These are phyloP conservation scores for Boletellus sp. DNA, from an alignment of 1,284 basidiomycete genomes.

Conservation along the genomic window DNA sequence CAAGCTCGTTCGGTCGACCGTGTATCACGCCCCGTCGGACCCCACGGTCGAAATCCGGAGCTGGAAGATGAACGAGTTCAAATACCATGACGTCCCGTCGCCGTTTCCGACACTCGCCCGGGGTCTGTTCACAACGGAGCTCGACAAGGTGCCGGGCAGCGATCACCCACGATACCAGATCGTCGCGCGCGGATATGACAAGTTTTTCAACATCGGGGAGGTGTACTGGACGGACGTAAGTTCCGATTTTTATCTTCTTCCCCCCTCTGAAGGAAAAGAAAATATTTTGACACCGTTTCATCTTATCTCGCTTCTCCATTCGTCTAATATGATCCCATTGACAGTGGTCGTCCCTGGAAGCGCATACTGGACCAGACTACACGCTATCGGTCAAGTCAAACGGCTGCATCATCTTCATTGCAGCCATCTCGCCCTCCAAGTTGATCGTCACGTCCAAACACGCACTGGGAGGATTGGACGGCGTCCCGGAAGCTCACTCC, in stretches of 20 bases:
- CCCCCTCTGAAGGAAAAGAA: background rate
- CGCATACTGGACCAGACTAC: slow-evolving; percentile 78
- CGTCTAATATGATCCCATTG: background rate
- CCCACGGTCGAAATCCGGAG: slow-evolving; percentile 59
- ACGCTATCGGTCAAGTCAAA: slow-evolving; percentile 93
- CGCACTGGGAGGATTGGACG: slow-evolving; percentile 59
- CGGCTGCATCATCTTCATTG: slow-evolving; percentile 97
- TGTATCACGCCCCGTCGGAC: slow-evolving; percentile 54
- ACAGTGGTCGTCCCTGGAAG: slow-evolving; percentile 78
- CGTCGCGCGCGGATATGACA: slow-evolving; percentile 92
- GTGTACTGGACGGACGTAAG: slow-evolving; percentile 91
- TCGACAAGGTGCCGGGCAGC: slow-evolving; percentile 19
- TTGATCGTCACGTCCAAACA: slow-evolving; percentile 93
- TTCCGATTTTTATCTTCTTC: slow-evolving; percentile 2
- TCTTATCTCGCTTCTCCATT: background rate
- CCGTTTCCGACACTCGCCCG: slow-evolving; percentile 90
- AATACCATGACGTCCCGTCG: slow-evolving; percentile 84
- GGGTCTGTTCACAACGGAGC: slow-evolving; percentile 73
- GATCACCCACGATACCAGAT: slow-evolving; percentile 57
- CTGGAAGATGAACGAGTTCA: slow-evolving; percentile 97
- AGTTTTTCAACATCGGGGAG: slow-evolving; percentile 98
- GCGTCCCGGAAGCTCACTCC: slow-evolving; percentile 58
- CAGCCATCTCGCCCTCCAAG: slow-evolving; percentile 73
- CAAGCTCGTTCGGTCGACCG: slow-evolving; percentile 57
- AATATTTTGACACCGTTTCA: background rate